Percentiles rank a stretch among this genome's conserved stretches.
Evolutionary conservation across 176 grass and related monocot species (phyloP).

Genomic region (Alopecurus myosuroides): DNA sequence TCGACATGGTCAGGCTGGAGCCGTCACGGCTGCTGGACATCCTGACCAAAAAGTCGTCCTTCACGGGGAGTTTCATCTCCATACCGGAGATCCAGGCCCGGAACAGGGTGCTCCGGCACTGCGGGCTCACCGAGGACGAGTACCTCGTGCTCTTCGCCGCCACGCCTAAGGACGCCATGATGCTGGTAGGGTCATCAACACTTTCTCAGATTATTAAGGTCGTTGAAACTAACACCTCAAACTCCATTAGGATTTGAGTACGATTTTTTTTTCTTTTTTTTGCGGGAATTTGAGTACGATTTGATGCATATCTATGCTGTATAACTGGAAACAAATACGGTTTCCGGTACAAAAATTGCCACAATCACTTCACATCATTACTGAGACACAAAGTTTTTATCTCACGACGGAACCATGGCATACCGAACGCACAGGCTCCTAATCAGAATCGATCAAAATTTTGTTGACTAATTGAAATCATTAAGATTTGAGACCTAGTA

Average conservation of each 20-base stretch:
- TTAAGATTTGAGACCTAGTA: no score
- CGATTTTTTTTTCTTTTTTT: no score
- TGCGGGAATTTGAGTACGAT: no score
- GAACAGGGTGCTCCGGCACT: slow-evolving; percentile 53
- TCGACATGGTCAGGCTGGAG: slow-evolving; percentile 41
- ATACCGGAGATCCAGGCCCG: slow-evolving; percentile 69
- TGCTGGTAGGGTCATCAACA: slow-evolving; percentile 29
- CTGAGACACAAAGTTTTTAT: neutral
- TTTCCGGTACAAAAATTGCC: neutral
- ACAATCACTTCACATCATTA: neutral
- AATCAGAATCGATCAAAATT: no score
- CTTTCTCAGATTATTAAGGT: neutral
- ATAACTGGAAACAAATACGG: neutral
- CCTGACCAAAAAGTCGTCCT: slow-evolving; percentile 52
- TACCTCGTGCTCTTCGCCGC: slow-evolving; percentile 67
- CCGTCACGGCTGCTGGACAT: slow-evolving; percentile 65
- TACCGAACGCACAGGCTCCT: no score
- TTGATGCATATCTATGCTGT: neutral
- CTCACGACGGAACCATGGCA: neutral
- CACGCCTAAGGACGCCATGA: slow-evolving; percentile 45
- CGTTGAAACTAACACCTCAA: neutral
- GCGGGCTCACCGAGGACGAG: slow-evolving; percentile 57
- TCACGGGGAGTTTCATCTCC: slow-evolving; percentile 60
- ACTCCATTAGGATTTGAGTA: neutral
- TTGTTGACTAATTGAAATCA: no score